A percentile compares a stretch with the other conserved stretches of the same genome.
These are phyloP conservation scores for Flaveria brownii DNA, from an alignment of 129 eudicot genomes.

Conservation along the genomic window DNA sequence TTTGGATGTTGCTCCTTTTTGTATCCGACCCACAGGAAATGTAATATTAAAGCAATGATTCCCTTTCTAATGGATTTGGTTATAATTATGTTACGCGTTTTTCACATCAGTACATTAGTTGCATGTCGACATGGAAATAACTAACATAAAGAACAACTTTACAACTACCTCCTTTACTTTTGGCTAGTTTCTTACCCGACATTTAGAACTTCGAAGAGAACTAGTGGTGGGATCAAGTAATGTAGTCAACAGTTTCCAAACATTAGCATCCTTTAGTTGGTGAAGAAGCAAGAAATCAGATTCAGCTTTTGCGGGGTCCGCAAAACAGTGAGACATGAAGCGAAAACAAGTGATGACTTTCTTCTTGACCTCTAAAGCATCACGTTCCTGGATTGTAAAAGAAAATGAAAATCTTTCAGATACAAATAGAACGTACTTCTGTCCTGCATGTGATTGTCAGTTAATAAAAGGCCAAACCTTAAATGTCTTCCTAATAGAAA, in stretches of 20 bases:
- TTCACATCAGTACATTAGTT: background rate
- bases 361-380: conserved; percentile 64
- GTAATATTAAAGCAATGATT: background rate
- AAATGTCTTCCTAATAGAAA: conserved; percentile 65
- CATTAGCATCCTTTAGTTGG: conserved; percentile 81
- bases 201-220: conserved; percentile 51
- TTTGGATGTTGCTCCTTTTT: background rate
- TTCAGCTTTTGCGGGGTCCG: conserved; percentile 78
- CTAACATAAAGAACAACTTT: background rate
- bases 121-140: background rate
- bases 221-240: conserved; percentile 73
- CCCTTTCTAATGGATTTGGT: background rate
- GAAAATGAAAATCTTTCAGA: background rate
- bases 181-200: conserved; percentile 50
- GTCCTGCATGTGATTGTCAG: conserved; percentile 15
- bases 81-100: background rate
- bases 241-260: conserved; percentile 65
- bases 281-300: conserved; percentile 76
- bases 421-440: background rate
- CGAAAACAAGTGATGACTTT: conserved; percentile 61
- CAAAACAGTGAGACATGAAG: conserved; percentile 77
- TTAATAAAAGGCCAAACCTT: conserved; percentile 51
- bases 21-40: background rate
- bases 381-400: conserved; percentile 56
- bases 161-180: background rate